These are phyloP conservation scores for Ophiostoma quercus DNA, from an alignment of 2,329 filamentous ascomycete genomes.

Conservation along the genomic window DNA sequence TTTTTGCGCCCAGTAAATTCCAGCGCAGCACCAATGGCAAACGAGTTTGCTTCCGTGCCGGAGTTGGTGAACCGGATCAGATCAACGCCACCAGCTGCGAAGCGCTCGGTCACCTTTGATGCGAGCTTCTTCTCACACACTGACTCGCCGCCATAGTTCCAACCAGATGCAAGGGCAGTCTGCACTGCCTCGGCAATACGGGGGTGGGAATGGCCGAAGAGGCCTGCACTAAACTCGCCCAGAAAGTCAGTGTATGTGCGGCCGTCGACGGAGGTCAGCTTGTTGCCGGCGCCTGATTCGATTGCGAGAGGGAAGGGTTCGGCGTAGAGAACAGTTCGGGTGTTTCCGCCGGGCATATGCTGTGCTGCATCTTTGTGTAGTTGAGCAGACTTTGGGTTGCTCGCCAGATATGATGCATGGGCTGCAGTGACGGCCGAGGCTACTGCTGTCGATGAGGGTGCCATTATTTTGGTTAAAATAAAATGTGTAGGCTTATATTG, in stretches of 20 bases:
- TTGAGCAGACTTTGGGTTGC: conserved; percentile 21
- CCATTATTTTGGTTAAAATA: not conserved
- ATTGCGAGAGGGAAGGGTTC: conserved; percentile 37
- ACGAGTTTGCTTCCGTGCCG: conserved; percentile 58
- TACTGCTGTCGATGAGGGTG: conserved; percentile 9
- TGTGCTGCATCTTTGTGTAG: conserved; percentile 19
- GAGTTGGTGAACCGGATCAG: conserved; percentile 58
- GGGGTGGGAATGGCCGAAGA: conserved; percentile 46
- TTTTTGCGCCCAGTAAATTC: conserved; percentile 41
- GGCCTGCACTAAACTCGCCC: conserved; percentile 54
- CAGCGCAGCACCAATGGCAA: conserved; percentile 50
- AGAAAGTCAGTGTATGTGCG: conserved; percentile 33
- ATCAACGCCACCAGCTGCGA: conserved; percentile 42
- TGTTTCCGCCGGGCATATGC: conserved; percentile 38
- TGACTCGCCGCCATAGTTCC: conserved; percentile 51
- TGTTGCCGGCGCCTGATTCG: conserved; percentile 29
- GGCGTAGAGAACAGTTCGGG: conserved; percentile 40
- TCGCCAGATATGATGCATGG: conserved; percentile 20
- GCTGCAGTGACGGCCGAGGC: conserved; percentile 20
- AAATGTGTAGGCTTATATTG: not conserved
- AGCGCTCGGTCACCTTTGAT: conserved; percentile 46
- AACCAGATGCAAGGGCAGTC: conserved; percentile 35
- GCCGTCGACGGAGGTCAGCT: conserved; percentile 32
- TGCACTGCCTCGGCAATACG: conserved; percentile 13
- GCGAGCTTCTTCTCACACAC: conserved; percentile 49